Conservation (phyloP, 257 asterid species). For the Salvia hispanica region DNA sequence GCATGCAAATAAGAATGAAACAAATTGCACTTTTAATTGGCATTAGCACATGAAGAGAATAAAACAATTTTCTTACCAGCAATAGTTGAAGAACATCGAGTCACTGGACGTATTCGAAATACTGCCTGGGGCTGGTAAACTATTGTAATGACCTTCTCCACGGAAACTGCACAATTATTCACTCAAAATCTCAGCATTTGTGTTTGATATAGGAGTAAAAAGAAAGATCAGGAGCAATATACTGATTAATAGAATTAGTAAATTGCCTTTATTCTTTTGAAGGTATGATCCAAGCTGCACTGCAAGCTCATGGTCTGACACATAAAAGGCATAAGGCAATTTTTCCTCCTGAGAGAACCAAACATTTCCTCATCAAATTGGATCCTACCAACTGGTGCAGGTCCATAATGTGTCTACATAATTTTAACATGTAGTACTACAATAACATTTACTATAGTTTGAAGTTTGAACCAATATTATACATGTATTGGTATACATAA, state of each 20-base stretch:
- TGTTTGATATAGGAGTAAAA: background rate
- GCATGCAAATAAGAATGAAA: background rate
- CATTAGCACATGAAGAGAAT: background rate
- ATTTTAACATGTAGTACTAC: too few relatives aligned
- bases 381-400: background rate
- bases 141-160: slow-evolving; percentile 82
- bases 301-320: slow-evolving; percentile 83
- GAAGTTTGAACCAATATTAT: background rate
- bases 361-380: slow-evolving; percentile 17
- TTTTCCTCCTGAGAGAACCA: slow-evolving; percentile 69
- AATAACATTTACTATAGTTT: background rate
- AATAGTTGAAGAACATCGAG: slow-evolving; percentile 95
- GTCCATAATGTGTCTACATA: too few relatives aligned
- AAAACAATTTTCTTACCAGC: slow-evolving; percentile 54
- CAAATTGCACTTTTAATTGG: slow-evolving; percentile 1
- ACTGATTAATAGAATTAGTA: slow-evolving; percentile 5
- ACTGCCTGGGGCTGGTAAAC: slow-evolving; percentile 98
- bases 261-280: slow-evolving; percentile 70
- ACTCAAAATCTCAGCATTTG: slow-evolving; percentile 26
- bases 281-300: slow-evolving; percentile 78
- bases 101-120: slow-evolving; percentile 89
- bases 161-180: slow-evolving; percentile 68
- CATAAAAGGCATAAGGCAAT: slow-evolving; percentile 85
- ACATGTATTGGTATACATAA: background rate
- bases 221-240: background rate